Evolutionary conservation across 192 early-diverging fungal genomes (phyloP), one percentile per base, ranked within the genome.

Genomic region (Thoreauomyces humboldtii): DNA sequence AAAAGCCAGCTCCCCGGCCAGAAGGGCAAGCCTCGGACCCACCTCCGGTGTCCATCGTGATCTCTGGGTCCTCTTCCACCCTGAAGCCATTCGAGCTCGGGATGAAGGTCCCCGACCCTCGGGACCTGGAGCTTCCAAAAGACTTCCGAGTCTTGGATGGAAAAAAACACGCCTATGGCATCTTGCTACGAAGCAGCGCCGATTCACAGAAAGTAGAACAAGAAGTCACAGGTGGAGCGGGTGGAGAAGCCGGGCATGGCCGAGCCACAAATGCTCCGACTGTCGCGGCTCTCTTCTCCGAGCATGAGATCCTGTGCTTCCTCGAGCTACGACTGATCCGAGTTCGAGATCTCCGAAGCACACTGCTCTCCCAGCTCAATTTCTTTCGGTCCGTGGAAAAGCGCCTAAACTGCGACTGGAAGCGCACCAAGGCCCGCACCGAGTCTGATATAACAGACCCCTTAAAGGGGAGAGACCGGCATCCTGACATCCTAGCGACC

Each of bases 351-450:
- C 47, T 73, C 14, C 53, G 82, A 43, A 67, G 41, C 31, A 74
- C 48, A 0, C 58, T 84, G 28, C 53, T 73, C 19, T 53, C 43
- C 1, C 82, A 84, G 65, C 47, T 84, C 4, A 84, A 84, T 46
- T 84, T 79, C 61, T 81, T 79, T 44, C 51, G 82, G 11, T 77
- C 74, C 4, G 58, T 84, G 3, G 79, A 84, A 52, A 81, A 74
- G 58, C 41, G 82, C 7, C 17, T 84, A 15, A 76, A 59, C 21
- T 11, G 73, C 2, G 82, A 81, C 61, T 57, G 38, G 51, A 37
- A 66, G 12, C 19, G 14, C 11, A 66, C 54, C 3, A 57, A 42
- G 34, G 21, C 25, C 1, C 51, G 64, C 7, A 31, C 33, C 9
- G 17, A 11, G 22, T 31, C 33, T 25, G 44, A 48, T 14, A 28